Evolutionary conservation across 1,284 basidiomycete genomes (phyloP).

Genomic region (Ganoderma leucocontextum): DNA sequence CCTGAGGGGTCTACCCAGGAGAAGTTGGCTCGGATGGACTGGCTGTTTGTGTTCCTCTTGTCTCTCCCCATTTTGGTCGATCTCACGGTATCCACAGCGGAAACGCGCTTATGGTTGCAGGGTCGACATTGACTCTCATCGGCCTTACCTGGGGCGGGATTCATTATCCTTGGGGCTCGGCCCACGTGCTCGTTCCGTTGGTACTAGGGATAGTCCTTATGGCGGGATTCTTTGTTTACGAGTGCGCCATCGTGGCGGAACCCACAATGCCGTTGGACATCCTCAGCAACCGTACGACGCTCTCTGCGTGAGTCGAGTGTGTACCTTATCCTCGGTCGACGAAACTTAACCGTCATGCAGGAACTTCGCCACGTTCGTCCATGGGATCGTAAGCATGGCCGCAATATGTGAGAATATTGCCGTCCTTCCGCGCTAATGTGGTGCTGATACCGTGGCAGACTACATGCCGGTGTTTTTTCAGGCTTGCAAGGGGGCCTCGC

Average conservation of each 20-base stretch:
- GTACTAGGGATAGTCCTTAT: conserved; percentile 31
- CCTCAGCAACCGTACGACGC: conserved; percentile 41
- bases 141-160: conserved; percentile 35
- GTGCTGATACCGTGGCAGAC: conserved; percentile 33
- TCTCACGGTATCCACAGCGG: conserved; percentile 21
- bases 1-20: conserved; percentile 39
- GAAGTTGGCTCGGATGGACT: conserved; percentile 37
- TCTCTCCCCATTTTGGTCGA: not conserved
- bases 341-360: not conserved
- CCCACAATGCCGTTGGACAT: conserved; percentile 40
- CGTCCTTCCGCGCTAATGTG: not conserved
- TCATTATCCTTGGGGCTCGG: conserved; percentile 31
- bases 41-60: conserved; percentile 35
- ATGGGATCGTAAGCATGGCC: conserved; percentile 26
- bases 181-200: conserved; percentile 30
- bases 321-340: too few species aligned
- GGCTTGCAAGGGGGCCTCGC: conserved; percentile 42
- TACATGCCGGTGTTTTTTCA: conserved; percentile 52
- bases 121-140: conserved; percentile 25
- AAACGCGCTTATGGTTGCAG: conserved; percentile 27
- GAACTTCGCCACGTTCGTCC: conserved; percentile 35
- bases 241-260: conserved; percentile 8
- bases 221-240: conserved; percentile 30
- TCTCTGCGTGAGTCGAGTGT: conserved; percentile 39
- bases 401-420: conserved; percentile 21